Conservation (phyloP, 1,284 basidiomycete genomes). For the Pseudozyma sp. region DNA sequence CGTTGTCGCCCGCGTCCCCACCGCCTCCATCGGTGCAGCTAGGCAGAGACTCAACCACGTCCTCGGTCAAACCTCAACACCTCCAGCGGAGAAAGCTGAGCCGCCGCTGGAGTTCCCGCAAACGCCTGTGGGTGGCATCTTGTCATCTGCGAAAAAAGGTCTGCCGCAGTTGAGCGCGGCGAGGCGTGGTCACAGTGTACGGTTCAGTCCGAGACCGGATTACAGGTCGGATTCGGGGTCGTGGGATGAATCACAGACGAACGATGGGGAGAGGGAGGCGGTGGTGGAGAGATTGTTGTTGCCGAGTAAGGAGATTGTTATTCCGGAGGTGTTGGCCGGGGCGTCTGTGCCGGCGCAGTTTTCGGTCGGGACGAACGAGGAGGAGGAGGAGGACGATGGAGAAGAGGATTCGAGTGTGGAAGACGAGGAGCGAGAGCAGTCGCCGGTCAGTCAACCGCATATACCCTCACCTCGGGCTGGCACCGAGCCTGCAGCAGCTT, state of each 20-base stretch:
- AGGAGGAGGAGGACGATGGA: background rate
- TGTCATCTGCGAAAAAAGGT: constrained; percentile 22
- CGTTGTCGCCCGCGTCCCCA: constrained; percentile 15
- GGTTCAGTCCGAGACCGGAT: constrained; percentile 48
- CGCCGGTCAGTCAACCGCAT: constrained; percentile 22
- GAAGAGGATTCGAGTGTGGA: background rate
- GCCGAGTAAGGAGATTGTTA: constrained; percentile 22
- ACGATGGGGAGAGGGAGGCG: constrained; percentile 9
- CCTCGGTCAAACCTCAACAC: background rate
- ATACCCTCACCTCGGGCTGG: constrained; percentile 8
- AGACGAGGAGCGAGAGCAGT: background rate
- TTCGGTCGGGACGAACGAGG: background rate
- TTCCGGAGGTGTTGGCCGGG: constrained; percentile 22
- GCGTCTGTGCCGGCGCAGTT: background rate
- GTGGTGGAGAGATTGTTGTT: constrained; percentile 17
- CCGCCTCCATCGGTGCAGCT: constrained; percentile 23
- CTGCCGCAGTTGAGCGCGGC: constrained; percentile 12
- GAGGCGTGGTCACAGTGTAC: constrained; percentile 29
- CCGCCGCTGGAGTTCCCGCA: constrained; percentile 2
- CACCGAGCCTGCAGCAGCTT: constrained; percentile 8
- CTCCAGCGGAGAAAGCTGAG: background rate
- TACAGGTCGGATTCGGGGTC: constrained; percentile 49
- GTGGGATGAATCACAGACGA: constrained; percentile 34
- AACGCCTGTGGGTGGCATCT: constrained; percentile 24
- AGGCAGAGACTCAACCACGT: constrained; percentile 22